phyloP scores from a whole-genome alignment of 768 basidiomycete species.

The Mrakia hoshinonis region DNA sequence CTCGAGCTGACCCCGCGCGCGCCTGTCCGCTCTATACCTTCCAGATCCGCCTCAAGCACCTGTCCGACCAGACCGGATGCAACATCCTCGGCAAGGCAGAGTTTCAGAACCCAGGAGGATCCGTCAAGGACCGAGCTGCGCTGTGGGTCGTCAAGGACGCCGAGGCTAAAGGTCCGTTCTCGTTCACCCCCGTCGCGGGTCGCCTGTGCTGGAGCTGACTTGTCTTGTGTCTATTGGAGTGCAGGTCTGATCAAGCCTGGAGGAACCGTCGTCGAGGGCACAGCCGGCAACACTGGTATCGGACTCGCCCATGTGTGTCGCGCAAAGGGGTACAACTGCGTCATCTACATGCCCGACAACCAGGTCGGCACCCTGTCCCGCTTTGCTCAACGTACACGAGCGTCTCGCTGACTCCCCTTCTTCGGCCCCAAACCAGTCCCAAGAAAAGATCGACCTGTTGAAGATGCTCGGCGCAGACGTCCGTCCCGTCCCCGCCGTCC shows the following conservation, averaged over 20 bases:
- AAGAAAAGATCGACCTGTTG: slow-evolving; percentile 96
- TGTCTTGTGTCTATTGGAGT: not conserved
- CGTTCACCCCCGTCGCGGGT: not conserved
- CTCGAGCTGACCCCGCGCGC: slow-evolving; percentile 14
- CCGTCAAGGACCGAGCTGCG: slow-evolving; percentile 95
- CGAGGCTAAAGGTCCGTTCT: slow-evolving; percentile 71
- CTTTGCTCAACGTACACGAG: not conserved
- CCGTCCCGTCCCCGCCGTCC: slow-evolving; percentile 84
- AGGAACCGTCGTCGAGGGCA: slow-evolving; percentile 96
- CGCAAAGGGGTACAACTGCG: slow-evolving; percentile 86
- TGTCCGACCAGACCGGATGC: slow-evolving; percentile 74
- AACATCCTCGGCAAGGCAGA: slow-evolving; percentile 92
- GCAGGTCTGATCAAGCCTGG: slow-evolving; percentile 65
- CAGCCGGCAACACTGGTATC: slow-evolving; percentile 96
- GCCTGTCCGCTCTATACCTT: not conserved
- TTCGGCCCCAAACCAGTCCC: slow-evolving; percentile 52
- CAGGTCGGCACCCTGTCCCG: slow-evolving; percentile 49
- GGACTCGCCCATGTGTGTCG: slow-evolving; percentile 78
- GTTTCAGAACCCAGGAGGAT: slow-evolving; percentile 96
- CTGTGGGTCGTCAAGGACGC: slow-evolving; percentile 78
- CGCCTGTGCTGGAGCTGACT: not conserved
- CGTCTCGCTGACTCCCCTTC: not conserved
- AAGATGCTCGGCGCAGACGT: slow-evolving; percentile 97
- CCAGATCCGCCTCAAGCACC: slow-evolving; percentile 31
- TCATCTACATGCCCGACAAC: slow-evolving; percentile 97